Evolutionary conservation across 768 basidiomycete genomes (phyloP), one percentile per base, ranked within the genome.

Genomic region (Suillus cothurnatus): DNA sequence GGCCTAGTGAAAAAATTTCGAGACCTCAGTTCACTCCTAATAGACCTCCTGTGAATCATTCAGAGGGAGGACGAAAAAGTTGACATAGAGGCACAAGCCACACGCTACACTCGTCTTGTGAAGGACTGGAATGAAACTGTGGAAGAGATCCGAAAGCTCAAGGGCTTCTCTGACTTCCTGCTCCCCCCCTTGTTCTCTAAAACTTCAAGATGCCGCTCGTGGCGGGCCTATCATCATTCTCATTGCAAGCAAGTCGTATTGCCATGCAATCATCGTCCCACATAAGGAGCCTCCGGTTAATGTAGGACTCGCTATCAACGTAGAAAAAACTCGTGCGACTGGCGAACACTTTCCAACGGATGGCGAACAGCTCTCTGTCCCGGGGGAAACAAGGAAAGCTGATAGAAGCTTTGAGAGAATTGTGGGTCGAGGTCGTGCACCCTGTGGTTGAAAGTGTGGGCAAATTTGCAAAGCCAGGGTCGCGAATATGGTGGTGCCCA

Each of bases 111-210:
- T 14, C n/a, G 11, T 7, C 50, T 61, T 5, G 38, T 23, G 3
- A 26, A 41, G 21, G 43, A 71, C 12, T 70, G 70, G 66, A 68
- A 67, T 14, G 36, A 61, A n/a, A 21, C 60, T 23, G 60, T 70
- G 26, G 41, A 21, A 12, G 38, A 66, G 21, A 69, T 70, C 38
- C 61, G 70, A 23, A 19, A 50, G 21, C 28, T 68, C 9, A 63
- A 61, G 17, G 70, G 70, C 2, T 69, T 71, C 58, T 52, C 43
- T 3, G 21, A 64, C 14, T 70, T 71, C 47, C 45, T 71, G 4
- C 56, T 53, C 14, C 63, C 69, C 2, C 43, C 61, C 4, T 66
- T 70, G 8, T 69, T 66, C 55, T 28, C 43, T 4, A 62, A 62
- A n/a, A 14, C 60, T 68, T 8, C 39, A n/a, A 6, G 39, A 34